phyloP scores from a whole-genome alignment of 2,329 filamentous ascomycete species.

The Fusarium buharicum region DNA sequence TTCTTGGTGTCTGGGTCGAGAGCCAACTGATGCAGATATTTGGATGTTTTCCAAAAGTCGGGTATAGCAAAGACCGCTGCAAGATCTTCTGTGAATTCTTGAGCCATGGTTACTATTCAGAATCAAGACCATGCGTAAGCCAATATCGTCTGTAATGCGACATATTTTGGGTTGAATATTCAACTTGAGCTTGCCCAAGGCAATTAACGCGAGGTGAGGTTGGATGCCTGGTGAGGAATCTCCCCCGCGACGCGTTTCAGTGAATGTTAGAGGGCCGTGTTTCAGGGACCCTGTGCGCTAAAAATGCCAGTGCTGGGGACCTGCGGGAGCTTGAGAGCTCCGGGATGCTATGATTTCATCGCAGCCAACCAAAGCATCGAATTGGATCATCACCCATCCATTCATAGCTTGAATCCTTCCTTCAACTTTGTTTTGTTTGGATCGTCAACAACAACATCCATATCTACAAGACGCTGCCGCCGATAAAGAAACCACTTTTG shows the following conservation, averaged over 20 bases:
- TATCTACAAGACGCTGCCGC: not conserved
- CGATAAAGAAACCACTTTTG: not conserved
- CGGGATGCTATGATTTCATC: constrained; percentile 28
- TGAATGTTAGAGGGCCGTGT: constrained; percentile 14
- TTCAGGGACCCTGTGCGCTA: constrained; percentile 25
- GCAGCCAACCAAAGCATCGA: not conserved
- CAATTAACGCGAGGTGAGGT: constrained; percentile 30
- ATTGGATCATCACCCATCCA: constrained; percentile 7
- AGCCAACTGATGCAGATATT: constrained; percentile 54
- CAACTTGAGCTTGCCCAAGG: constrained; percentile 1
- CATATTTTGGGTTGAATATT: constrained; percentile 8
- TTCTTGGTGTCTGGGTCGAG: constrained; percentile 28
- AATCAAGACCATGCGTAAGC: not conserved
- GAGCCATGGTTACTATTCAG: constrained; percentile 43
- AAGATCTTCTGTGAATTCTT: constrained; percentile 54
- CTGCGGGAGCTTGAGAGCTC: not conserved
- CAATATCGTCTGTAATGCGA: constrained; percentile 23
- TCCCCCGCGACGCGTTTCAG: constrained; percentile 36
- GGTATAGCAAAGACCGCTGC: constrained; percentile 72
- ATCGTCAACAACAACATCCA: not conserved
- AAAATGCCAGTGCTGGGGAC: not conserved
- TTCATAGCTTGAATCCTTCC: constrained; percentile 7
- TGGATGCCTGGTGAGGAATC: not conserved
- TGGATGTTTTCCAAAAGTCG: constrained; percentile 68
- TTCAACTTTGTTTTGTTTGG: constrained; percentile 16